These are phyloP conservation scores for Nicotiana noctiflora DNA, from an alignment of 257 asterid species.

Conservation along the genomic window DNA sequence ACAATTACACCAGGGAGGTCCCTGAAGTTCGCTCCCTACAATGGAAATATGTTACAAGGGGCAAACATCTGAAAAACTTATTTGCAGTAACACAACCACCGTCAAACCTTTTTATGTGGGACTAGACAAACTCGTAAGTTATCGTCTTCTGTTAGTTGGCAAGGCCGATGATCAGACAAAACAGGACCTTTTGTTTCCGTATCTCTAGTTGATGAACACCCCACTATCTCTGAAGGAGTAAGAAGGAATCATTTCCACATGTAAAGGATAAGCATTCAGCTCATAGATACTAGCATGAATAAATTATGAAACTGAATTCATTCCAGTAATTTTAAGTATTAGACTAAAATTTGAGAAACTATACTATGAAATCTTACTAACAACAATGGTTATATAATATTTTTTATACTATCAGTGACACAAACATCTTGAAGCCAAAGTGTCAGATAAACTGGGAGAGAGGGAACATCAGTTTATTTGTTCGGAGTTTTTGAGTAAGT, in stretches of 20 bases:
- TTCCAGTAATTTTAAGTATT: too few relatives aligned
- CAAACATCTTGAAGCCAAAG: too few relatives aligned
- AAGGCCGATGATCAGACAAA: conserved; percentile 64
- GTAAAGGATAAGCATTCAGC: not conserved
- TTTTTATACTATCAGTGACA: too few relatives aligned
- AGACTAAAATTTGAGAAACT: too few relatives aligned
- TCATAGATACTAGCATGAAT: not conserved
- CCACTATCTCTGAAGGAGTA: conserved; percentile 41
- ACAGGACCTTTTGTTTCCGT: conserved; percentile 13
- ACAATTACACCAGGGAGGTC: conserved; percentile 68
- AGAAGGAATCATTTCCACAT: not conserved
- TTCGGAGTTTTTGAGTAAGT: too few relatives aligned
- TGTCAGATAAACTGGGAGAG: too few relatives aligned
- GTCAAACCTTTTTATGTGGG: conserved; percentile 50
- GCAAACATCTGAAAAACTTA: not conserved
- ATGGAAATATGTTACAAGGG: not conserved
- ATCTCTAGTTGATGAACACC: conserved; percentile 19
- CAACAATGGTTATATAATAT: too few relatives aligned
- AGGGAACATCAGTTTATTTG: too few relatives aligned
- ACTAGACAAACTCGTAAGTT: conserved; percentile 53
- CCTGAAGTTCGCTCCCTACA: conserved; percentile 70
- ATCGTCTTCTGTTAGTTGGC: conserved; percentile 38
- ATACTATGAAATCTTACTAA: too few relatives aligned
- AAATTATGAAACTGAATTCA: too few relatives aligned
- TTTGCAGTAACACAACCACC: not conserved